A percentile compares a stretch with the other conserved stretches of the same genome.
phyloP scores from a whole-genome alignment of 306 rosid species.

The Betula pendula region DNA sequence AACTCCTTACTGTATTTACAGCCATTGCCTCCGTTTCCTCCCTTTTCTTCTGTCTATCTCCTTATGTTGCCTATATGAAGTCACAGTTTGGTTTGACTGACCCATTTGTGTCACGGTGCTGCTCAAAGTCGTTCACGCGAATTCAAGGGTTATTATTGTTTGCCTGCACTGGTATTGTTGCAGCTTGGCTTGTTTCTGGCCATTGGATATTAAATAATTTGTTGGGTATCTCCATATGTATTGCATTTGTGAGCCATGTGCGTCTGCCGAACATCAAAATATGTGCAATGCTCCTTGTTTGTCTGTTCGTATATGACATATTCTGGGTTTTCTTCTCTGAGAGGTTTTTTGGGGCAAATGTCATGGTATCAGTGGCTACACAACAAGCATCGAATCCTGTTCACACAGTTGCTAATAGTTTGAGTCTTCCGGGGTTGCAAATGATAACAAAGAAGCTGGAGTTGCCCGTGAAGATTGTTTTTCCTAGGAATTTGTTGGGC shows the following conservation, averaged over 20 bases:
- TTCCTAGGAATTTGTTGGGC: slow-evolving; percentile 87
- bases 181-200: slow-evolving; percentile 94
- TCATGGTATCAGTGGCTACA: slow-evolving; percentile 98
- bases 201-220: slow-evolving; percentile 93
- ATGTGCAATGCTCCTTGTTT: slow-evolving; percentile 93
- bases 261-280: slow-evolving; percentile 93
- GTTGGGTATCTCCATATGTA: slow-evolving; percentile 90
- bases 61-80: slow-evolving; percentile 65
- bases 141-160: slow-evolving; percentile 67
- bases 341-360: slow-evolving; percentile 95
- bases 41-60: slow-evolving; percentile 82
- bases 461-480: slow-evolving; percentile 96
- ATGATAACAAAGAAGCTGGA: slow-evolving; percentile 91
- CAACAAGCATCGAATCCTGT: slow-evolving; percentile 96
- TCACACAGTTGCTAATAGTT: slow-evolving; percentile 94
- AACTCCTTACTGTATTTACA: slow-evolving; percentile 87
- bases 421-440: slow-evolving; percentile 94
- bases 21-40: slow-evolving; percentile 83
- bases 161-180: slow-evolving; percentile 59
- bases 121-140: slow-evolving; percentile 87
- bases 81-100: slow-evolving; percentile 76
- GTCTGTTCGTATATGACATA: slow-evolving; percentile 86
- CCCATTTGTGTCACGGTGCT: slow-evolving; percentile 91
- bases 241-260: slow-evolving; percentile 97
- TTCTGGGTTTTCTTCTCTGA: slow-evolving; percentile 99